Percentiles rank a stretch among this genome's conserved stretches.
Evolutionary conservation across 441 rosid species (phyloP).

Genomic region (Flueggea neowawraea): DNA sequence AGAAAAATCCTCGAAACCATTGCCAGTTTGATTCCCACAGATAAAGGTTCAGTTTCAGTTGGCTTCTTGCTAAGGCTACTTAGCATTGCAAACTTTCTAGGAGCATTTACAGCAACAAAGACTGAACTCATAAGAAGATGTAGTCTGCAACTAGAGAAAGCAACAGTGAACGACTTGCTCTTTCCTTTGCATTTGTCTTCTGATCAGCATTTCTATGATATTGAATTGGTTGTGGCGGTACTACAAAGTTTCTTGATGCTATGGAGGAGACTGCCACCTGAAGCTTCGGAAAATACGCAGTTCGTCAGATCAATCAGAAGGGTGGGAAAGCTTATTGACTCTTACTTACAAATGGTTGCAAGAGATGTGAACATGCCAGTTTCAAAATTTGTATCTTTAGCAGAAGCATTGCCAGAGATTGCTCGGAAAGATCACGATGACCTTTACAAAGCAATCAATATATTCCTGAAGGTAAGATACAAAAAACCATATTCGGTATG

Average conservation of each 20-base stretch:
- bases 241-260: conserved; percentile 59
- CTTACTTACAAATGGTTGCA: conserved; percentile 79
- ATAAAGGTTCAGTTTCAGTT: conserved; percentile 79
- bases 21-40: conserved; percentile 85
- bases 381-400: conserved; percentile 52
- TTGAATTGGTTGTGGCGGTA: conserved; percentile 65
- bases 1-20: conserved; percentile 64
- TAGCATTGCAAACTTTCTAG: conserved; percentile 65
- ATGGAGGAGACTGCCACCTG: conserved; percentile 73
- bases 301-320: conserved; percentile 49
- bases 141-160: conserved; percentile 79
- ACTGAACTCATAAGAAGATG: conserved; percentile 73
- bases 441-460: conserved; percentile 88
- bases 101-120: conserved; percentile 63
- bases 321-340: conserved; percentile 69
- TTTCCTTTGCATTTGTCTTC: conserved; percentile 57
- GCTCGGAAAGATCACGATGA: conserved; percentile 75
- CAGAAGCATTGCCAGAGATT: conserved; percentile 69
- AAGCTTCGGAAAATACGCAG: conserved; percentile 38
- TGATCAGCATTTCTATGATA: conserved; percentile 45
- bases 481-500: neutral
- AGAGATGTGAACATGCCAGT: conserved; percentile 67
- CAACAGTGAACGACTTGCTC: conserved; percentile 56
- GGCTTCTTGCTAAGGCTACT: conserved; percentile 85
- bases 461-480: conserved; percentile 68